Evolutionary conservation across 768 basidiomycete genomes (phyloP).

Genomic region (Mycena alexandri): DNA sequence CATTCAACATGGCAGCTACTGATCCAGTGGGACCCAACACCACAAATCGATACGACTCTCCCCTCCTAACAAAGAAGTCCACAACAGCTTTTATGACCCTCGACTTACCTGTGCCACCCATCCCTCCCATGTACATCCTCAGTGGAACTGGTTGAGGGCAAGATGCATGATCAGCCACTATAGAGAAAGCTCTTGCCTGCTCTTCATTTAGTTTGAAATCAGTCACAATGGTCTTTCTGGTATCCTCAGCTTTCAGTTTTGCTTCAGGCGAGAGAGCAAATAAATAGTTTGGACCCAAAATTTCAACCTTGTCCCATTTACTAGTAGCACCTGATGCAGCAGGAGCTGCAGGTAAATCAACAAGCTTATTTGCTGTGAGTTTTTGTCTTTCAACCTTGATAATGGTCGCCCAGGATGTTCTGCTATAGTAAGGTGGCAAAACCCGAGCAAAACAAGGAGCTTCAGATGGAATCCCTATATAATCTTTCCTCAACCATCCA

Average conservation of each 20-base stretch:
- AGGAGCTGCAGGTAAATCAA: too few relatives aligned
- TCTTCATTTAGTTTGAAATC: slow-evolving; percentile 45
- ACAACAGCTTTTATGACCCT: slow-evolving; percentile 38
- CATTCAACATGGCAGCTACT: slow-evolving; percentile 40
- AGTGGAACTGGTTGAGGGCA: slow-evolving; percentile 32
- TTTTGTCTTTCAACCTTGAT: too few relatives aligned
- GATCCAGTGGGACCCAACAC: slow-evolving; percentile 43
- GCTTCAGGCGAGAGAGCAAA: background rate
- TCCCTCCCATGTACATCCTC: slow-evolving; percentile 45
- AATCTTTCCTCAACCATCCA: too few relatives aligned
- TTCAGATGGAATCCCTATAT: too few relatives aligned
- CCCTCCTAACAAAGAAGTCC: slow-evolving; percentile 29
- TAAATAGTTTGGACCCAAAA: too few relatives aligned
- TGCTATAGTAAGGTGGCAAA: too few relatives aligned
- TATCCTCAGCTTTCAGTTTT: background rate
- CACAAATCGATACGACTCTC: slow-evolving; percentile 31
- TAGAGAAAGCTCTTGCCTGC: slow-evolving; percentile 45
- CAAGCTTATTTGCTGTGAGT: too few relatives aligned
- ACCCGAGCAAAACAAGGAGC: too few relatives aligned
- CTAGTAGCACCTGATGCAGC: too few relatives aligned
- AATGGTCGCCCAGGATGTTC: too few relatives aligned
- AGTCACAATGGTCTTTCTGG: slow-evolving; percentile 17
- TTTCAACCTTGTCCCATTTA: too few relatives aligned
- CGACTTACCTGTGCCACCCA: slow-evolving; percentile 46
- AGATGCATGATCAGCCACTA: slow-evolving; percentile 44